phyloP scores from a whole-genome alignment of 768 basidiomycete species.

The Suillus occidentalis region DNA sequence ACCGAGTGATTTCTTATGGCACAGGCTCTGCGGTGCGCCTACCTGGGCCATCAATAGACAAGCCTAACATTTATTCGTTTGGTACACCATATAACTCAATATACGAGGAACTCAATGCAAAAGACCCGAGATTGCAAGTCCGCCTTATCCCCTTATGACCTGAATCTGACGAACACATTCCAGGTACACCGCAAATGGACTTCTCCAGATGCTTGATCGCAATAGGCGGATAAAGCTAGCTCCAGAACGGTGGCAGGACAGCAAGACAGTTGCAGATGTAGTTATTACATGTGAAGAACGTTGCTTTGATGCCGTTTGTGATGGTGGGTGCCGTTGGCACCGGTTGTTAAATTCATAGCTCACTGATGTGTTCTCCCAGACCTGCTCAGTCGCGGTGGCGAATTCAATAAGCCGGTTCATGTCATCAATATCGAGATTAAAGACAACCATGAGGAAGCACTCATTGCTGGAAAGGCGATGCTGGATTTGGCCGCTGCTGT shows the following conservation, averaged over 20 bases:
- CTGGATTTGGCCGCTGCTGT: conserved; percentile 89
- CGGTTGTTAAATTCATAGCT: conserved; percentile 14
- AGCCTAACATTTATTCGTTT: conserved; percentile 95
- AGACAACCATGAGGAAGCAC: conserved; percentile 98
- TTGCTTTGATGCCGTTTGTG: conserved; percentile 97
- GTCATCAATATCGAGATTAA: conserved; percentile 98
- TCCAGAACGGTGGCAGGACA: conserved; percentile 98
- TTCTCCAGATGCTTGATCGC: conserved; percentile 94
- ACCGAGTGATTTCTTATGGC: conserved; percentile 89
- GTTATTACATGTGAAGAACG: conserved; percentile 99
- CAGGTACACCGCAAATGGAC: conserved; percentile 92
- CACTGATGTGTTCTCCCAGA: conserved; percentile 45
- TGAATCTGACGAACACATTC: conserved; percentile 15
- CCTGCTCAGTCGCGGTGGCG: conserved; percentile 82
- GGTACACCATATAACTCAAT: conserved; percentile 97
- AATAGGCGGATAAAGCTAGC: conserved; percentile 90
- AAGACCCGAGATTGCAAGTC: conserved; percentile 83
- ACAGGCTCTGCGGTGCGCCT: conserved; percentile 97
- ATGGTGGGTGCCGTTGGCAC: conserved; percentile 58
- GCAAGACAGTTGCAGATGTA: conserved; percentile 83
- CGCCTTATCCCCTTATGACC: conserved; percentile 3
- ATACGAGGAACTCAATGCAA: conserved; percentile 82
- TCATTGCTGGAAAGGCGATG: conserved; percentile 94
- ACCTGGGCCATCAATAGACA: conserved; percentile 95
- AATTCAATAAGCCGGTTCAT: conserved; percentile 92